Evolutionary conservation across 2,329 filamentous ascomycete genomes (phyloP).

Genomic region (Clonostachys solani): DNA sequence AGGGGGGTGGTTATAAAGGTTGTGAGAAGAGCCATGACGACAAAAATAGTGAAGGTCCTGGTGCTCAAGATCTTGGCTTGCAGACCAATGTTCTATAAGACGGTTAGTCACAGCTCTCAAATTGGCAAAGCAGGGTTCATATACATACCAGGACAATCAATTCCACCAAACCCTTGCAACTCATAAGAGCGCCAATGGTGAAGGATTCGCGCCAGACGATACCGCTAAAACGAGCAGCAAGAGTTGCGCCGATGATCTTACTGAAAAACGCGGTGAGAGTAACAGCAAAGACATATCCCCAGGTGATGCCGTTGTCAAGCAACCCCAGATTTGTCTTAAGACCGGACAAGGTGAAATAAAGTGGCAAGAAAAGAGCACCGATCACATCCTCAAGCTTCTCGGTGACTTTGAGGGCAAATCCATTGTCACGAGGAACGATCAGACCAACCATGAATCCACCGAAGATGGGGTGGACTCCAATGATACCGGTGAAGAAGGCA

Average conservation of each 20-base stretch:
- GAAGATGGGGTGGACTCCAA: constrained; percentile 92
- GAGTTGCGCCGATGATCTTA: constrained; percentile 78
- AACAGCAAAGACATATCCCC: constrained; percentile 86
- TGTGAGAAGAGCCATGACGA: constrained; percentile 87
- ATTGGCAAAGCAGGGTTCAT: background rate
- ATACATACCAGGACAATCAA: constrained; percentile 79
- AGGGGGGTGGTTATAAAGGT: constrained; percentile 82
- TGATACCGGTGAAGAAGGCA: constrained; percentile 82
- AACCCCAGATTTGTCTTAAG: constrained; percentile 84
- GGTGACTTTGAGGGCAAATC: constrained; percentile 85
- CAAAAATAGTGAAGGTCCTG: constrained; percentile 87
- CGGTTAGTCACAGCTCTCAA: background rate
- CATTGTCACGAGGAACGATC: constrained; percentile 85
- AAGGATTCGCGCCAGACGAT: constrained; percentile 88
- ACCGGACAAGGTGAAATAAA: constrained; percentile 92
- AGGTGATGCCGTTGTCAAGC: constrained; percentile 74
- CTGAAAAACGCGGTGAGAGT: constrained; percentile 77
- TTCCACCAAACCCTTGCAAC: constrained; percentile 92
- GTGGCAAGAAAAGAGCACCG: constrained; percentile 74
- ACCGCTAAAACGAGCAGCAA: constrained; percentile 72
- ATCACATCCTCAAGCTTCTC: constrained; percentile 95
- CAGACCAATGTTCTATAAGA: constrained; percentile 62
- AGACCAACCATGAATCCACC: constrained; percentile 86
- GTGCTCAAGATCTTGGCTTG: constrained; percentile 77
- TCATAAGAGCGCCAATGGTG: constrained; percentile 77